Base-by-base conservation (phyloP, 306 rosid species). In the Cicer pinnatifidum region DNA sequence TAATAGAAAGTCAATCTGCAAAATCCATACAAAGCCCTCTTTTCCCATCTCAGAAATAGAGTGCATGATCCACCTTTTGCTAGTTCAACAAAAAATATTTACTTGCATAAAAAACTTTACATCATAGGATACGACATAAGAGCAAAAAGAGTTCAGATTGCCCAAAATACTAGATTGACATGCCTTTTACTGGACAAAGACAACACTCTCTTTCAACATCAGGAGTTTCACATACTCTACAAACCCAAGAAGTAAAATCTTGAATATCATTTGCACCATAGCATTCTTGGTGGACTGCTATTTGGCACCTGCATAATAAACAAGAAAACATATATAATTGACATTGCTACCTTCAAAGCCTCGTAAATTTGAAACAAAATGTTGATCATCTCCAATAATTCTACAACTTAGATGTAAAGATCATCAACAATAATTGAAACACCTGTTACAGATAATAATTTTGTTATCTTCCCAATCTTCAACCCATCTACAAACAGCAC, bases 271-370 rank as follows among this genome's bases (percentile, higher is more conserved):
- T 91, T 82, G 86, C 90, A 59, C 99, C 99, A 78, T 91, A 94
- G 88, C 99, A 94, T 80, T 94, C 99, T 84, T 94, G 99, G 90
- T 94, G 99, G 74, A 94, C 96, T 52, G 95, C 97, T 79, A 94
- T 90, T 83, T 94, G 97, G 84, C 99, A 94, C 79, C 99, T 94
- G 86, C 69, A 77, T 12, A 66, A 80, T 19, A 73, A 75, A 67
- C 41, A 65, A 28, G 54, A 20, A 38, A 44, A 19, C 41, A 72
- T 45, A 46, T 7, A 54, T 72, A 56, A 33, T 72, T 3, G 37
- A 54, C 37, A 50, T 12, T 54, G 53, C 51, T 54, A 15, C 47
- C 13, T 12, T 60, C 16, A 39, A 73, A 74, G 53, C 64, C 71
- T 50, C 10, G 8, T 52, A 38, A 45, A 72, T 60, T 45, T 53